Evolutionary conservation across 805 yeast species (phyloP), one percentile per base, ranked within the genome.

Genomic region (Wickerhamomyces subpelliculosus): DNA sequence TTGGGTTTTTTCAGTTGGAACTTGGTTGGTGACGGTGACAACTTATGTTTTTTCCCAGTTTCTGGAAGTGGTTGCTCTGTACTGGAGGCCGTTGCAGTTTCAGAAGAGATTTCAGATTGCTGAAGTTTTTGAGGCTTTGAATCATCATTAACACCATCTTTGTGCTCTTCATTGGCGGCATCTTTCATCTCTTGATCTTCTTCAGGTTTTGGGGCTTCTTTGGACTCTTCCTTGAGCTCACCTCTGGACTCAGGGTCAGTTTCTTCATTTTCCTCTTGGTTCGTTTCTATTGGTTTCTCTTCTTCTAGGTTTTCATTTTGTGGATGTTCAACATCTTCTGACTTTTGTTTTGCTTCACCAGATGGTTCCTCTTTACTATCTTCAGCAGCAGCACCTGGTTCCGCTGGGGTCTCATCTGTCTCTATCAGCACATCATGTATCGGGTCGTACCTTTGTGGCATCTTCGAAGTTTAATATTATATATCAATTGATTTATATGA

Each of bases 1-100:
- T 42, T 38, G 20, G 30, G 19, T 35, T 44, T 45, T 39, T 41
- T 40, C 32, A 14, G 22, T 27, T 13, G 37, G 9, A 17, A 22
- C 22, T 32, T 32, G 5, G 21, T 5, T 6, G 24, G 24, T 24
- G 21, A 22, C 11, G 12, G 14, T 8, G 18, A 14, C 26, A 18
- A 24, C 13, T 29, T 29, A 16, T 29, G 32, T 9, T 29, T 29
- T 14, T 29, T 29, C 4, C 19, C 18, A 5, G 30, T 27, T 16
- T 27, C 12, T 3, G 7, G 27, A 12, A 8, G 27, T 12, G 13
- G 27, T 8, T 25, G 14, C 27, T 16, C 24, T 10, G 10, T 8
- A 8, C 24, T 22, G 7, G 24, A 22, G 24, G 24, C 10, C 10
- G 24, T 22, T n/a, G n/a, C n/a, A n/a, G n/a, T n/a, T n/a, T n/a